phyloP scores from a whole-genome alignment of 2,329 filamentous ascomycete species.

The Neofusicoccum cordaticola region DNA sequence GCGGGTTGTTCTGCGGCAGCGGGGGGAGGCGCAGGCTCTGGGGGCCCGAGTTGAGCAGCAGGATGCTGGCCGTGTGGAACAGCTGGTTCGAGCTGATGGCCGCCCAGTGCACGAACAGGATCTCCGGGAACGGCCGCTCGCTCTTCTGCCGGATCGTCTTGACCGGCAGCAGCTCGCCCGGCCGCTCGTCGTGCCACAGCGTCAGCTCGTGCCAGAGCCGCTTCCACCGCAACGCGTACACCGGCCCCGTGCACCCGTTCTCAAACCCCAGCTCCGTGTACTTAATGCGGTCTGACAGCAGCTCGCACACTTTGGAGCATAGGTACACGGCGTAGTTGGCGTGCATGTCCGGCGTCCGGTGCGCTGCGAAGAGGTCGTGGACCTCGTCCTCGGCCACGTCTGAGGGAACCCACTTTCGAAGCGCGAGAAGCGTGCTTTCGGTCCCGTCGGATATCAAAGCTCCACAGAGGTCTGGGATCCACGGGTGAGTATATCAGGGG shows the following conservation, averaged over 20 bases:
- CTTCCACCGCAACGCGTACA: conserved; percentile 47
- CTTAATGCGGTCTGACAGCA: conserved; percentile 50
- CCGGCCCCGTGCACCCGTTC: conserved; percentile 43
- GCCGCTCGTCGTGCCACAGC: conserved; percentile 48
- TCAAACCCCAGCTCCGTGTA: conserved; percentile 48
- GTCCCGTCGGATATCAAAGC: conserved; percentile 49
- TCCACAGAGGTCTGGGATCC: conserved; percentile 47
- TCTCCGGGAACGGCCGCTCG: conserved; percentile 47
- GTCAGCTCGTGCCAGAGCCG: conserved; percentile 52
- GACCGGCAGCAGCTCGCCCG: conserved; percentile 47
- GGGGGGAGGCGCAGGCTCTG: conserved; percentile 27
- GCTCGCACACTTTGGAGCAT: conserved; percentile 47
- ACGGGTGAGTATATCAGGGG: neutral
- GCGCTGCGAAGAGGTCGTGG: conserved; percentile 35
- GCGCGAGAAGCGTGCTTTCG: conserved; percentile 50
- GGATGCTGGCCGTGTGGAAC: conserved; percentile 55
- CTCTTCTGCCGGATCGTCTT: conserved; percentile 38
- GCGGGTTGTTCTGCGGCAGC: conserved; percentile 38
- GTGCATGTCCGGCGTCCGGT: conserved; percentile 45
- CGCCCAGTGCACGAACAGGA: conserved; percentile 54
- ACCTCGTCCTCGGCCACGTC: conserved; percentile 23
- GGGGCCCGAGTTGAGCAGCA: conserved; percentile 47
- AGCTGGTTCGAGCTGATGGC: conserved; percentile 58
- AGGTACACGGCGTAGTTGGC: conserved; percentile 53
- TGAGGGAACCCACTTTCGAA: conserved; percentile 46